These are phyloP conservation scores for Tillandsia fasciculata DNA, from an alignment of 176 grass and related monocot species.

Conservation along the genomic window DNA sequence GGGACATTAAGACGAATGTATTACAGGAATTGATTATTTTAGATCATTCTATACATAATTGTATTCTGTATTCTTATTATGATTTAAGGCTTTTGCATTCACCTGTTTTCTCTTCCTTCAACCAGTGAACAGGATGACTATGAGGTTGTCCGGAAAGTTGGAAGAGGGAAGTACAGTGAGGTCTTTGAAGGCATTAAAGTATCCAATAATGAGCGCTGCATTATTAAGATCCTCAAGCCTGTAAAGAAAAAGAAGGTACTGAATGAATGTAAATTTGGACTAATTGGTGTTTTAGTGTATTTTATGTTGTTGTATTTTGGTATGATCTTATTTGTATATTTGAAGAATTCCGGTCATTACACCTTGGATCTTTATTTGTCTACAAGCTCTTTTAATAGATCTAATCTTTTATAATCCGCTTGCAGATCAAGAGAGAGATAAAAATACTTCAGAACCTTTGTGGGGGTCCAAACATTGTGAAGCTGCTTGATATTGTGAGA, in stretches of 20 bases:
- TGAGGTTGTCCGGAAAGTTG: constrained; percentile 89
- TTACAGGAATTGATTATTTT: neutral
- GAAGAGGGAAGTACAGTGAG: constrained; percentile 98
- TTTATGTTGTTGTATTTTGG: neutral
- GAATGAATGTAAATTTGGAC: neutral
- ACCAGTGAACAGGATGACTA: constrained; percentile 94
- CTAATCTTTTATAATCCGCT: neutral
- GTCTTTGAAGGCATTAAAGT: constrained; percentile 95
- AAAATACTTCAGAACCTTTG: constrained; percentile 99
- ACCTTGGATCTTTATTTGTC: neutral
- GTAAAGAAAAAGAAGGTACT: constrained; percentile 99
- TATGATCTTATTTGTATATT: neutral
- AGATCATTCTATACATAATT: neutral
- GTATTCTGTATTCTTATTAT: no score
- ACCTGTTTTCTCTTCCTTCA: constrained; percentile 1
- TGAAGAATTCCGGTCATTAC: no score
- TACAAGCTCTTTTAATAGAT: neutral
- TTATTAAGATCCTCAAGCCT: constrained; percentile 99
- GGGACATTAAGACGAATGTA: neutral
- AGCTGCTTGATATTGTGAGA: constrained; percentile 88
- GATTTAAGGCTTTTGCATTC: neutral
- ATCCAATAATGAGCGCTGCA: constrained; percentile 78
- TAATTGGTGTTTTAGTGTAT: neutral
- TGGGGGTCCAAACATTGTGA: constrained; percentile 89
- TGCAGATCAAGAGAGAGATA: constrained; percentile 98